These are phyloP conservation scores for Rhododendron ovatum DNA, from an alignment of 148 eudicot genomes.

Conservation along the genomic window DNA sequence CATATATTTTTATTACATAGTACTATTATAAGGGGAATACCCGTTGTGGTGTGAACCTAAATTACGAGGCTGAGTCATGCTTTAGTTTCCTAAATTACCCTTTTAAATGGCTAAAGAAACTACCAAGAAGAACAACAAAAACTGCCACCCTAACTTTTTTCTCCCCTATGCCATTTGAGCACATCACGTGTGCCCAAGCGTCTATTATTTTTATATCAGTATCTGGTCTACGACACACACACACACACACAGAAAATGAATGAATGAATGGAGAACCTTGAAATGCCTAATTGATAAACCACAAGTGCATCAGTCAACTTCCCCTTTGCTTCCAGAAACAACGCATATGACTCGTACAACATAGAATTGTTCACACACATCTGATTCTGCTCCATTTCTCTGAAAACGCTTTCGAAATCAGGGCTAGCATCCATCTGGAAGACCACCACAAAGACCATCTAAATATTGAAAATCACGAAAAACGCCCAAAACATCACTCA, in stretches of 20 bases:
- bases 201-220: neutral
- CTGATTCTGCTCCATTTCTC: conserved; percentile 18
- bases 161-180: neutral
- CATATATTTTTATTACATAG: neutral
- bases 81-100: neutral
- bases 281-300: conserved; percentile 68
- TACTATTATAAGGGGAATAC: neutral
- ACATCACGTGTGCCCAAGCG: neutral
- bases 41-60: neutral
- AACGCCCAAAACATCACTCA: neutral
- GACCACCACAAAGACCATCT: neutral
- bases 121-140: neutral
- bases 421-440: conserved; percentile 16
- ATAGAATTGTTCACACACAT: conserved; percentile 22
- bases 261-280: conserved; percentile 43
- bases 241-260: neutral
- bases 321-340: conserved; percentile 70
- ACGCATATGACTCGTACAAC: conserved; percentile 59
- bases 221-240: neutral
- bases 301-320: conserved; percentile 51
- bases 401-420: conserved; percentile 9
- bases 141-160: neutral
- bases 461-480: neutral
- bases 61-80: neutral
- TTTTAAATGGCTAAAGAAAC: neutral